These are phyloP conservation scores for Neurospora africana DNA, from an alignment of 495 filamentous ascomycete genomes.

Conservation along the genomic window DNA sequence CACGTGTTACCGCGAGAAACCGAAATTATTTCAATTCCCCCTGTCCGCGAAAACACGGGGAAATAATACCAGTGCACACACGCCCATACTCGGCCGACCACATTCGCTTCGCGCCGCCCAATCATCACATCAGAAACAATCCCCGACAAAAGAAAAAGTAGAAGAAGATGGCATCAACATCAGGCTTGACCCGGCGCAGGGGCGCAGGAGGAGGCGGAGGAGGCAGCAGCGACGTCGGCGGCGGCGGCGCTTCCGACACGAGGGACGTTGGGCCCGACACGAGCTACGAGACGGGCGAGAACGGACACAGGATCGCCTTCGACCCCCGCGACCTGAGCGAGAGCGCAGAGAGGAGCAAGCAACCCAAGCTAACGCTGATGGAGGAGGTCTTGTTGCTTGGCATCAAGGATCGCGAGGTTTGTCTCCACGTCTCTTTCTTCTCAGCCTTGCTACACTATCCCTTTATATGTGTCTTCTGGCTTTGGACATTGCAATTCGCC, in stretches of 20 bases:
- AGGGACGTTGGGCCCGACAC: conserved; percentile 71
- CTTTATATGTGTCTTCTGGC: background rate
- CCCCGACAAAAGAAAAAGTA: background rate
- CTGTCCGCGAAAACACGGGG: background rate
- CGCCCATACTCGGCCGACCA: background rate
- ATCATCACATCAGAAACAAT: background rate
- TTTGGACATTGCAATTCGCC: background rate
- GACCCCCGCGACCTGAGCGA: conserved; percentile 96
- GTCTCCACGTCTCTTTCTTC: conserved; percentile 3
- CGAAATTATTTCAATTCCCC: background rate
- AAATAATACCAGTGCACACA: background rate
- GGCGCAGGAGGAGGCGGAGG: conserved; percentile 18
- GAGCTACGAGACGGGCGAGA: conserved; percentile 83
- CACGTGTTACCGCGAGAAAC: background rate
- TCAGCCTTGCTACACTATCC: background rate
- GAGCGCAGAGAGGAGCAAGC: conserved; percentile 90
- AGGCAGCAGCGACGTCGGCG: conserved; percentile 18
- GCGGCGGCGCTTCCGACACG: conserved; percentile 26
- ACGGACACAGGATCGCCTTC: conserved; percentile 97
- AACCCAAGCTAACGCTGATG: conserved; percentile 97
- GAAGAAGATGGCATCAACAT: conserved; percentile 8
- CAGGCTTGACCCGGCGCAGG: conserved; percentile 27
- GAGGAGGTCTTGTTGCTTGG: conserved; percentile 92
- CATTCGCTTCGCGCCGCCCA: background rate
- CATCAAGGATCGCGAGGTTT: conserved; percentile 96